Evolutionary conservation across 768 basidiomycete genomes (phyloP).

Genomic region (Pleurotus sapidus): DNA sequence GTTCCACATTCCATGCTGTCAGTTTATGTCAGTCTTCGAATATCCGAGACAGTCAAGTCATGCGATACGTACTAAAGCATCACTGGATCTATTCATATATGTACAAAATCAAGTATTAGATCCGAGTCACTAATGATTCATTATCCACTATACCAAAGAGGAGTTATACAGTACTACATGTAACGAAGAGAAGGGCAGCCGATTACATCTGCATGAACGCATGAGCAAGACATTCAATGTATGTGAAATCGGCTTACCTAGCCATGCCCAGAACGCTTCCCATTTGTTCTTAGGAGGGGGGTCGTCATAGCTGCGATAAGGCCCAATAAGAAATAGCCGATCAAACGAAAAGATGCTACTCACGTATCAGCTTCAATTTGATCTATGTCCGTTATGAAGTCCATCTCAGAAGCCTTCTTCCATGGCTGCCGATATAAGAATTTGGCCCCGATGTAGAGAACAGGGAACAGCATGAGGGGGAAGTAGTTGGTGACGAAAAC

Average conservation of each 20-base stretch:
- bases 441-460: conserved; percentile 64
- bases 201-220: neutral
- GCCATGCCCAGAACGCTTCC: conserved; percentile 77
- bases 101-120: no score
- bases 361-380: conserved; percentile 67
- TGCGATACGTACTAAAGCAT: no score
- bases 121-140: no score
- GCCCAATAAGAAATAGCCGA: neutral
- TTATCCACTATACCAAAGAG: no score
- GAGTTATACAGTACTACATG: no score
- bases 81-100: no score
- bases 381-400: conserved; percentile 70
- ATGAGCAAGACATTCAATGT: neutral
- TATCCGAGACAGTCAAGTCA: no score
- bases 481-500: conserved; percentile 86
- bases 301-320: conserved; percentile 52
- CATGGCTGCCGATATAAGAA: conserved; percentile 46
- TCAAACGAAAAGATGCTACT: conserved; percentile 14
- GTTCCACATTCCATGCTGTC: no score
- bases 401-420: conserved; percentile 68
- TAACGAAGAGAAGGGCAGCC: no score
- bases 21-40: no score
- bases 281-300: conserved; percentile 62
- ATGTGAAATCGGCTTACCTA: conserved; percentile 47
- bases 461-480: conserved; percentile 67